Evolutionary conservation across 805 yeast genomes (phyloP).

Genomic region (Wickerhamiella australiensis): DNA sequence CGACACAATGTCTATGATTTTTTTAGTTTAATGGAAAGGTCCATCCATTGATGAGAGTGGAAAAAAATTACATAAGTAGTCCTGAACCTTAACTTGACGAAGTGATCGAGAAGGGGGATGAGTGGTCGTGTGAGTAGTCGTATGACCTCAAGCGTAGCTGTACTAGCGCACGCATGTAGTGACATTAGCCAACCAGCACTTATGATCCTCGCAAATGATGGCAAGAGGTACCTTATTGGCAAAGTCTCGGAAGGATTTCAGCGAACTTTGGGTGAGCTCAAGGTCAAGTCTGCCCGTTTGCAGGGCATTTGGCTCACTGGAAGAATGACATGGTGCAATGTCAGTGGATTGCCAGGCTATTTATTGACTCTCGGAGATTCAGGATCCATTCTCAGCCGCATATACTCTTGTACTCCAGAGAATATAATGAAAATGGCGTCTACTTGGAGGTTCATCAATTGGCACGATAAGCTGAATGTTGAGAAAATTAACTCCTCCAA

Average conservation of each 20-base stretch:
- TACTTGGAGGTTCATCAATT: conserved; percentile 79
- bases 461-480: conserved; percentile 50
- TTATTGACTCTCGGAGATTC: conserved; percentile 74
- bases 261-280: conserved; percentile 52
- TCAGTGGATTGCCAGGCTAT: conserved; percentile 89
- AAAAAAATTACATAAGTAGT: background rate
- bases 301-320: conserved; percentile 70
- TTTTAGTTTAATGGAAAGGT: too few species aligned
- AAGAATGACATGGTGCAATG: conserved; percentile 55
- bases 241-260: conserved; percentile 79
- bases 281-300: conserved; percentile 44
- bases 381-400: conserved; percentile 10
- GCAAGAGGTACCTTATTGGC: conserved; percentile 58
- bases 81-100: too few species aligned
- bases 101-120: too few species aligned
- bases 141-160: conserved; percentile 18
- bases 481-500: conserved; percentile 30
- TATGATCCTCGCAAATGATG: conserved; percentile 37
- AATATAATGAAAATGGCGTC: conserved; percentile 48
- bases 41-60: too few species aligned
- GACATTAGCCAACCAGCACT: conserved; percentile 40
- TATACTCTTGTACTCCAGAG: conserved; percentile 33
- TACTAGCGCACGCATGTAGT: conserved; percentile 33
- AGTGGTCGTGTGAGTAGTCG: conserved; percentile 2
- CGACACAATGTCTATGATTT: too few species aligned